Base-by-base conservation (phyloP, 2,329 filamentous ascomycete species). In the Alternaria angustiovoidea region DNA sequence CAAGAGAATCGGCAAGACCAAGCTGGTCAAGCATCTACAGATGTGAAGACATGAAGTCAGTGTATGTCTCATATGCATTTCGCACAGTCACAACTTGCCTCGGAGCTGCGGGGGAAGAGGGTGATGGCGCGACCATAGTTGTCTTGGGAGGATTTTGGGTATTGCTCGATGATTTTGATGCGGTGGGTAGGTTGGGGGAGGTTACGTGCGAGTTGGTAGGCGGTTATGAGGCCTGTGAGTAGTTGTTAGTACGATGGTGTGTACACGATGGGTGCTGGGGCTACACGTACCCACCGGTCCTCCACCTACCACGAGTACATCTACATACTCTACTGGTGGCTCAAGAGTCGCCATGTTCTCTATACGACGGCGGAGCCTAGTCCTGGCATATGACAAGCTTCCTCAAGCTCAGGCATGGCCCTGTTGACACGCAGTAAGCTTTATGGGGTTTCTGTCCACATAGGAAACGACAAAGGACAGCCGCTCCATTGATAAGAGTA, bases 91-190 rank as follows among this genome's bases (percentile, higher is more conserved):
- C 1, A 7, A 26, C 24, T 26, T 26, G 24, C 24, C 24, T 26
- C 24, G 24, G 24, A 26, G 7, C 24, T 81, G 1, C 85, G 78
- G 1, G 84, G 83, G 59, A 82, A 87, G 2, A 87, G 80, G 0
- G 85, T 85, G 59, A 85, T 84, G 12, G 85, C 85, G 7, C 84
- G 81, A 16, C 84, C 85, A 70, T 84, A 85, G n/a, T 80, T 71
- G 57, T 84, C 82, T 67, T 85, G 84, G 2, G 78, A 72, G 0
- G 81, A 80, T 65, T 85, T 85, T 32, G 77, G 70, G 46, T 84
- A 68, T 59, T 83, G 81, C 64, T 86, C 84, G 55, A 86, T 79
- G 46, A 85, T 82, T 54, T 80, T 80, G 43, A 84, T 56, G 75
- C 78, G 53, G 78, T 71, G 58, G 67, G 77, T 62, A 78, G 82